Percentiles rank a stretch among this genome's conserved stretches.
Conservation (phyloP, 371 early-diverging fungal genomes). For the Mortierella sp. region DNA sequence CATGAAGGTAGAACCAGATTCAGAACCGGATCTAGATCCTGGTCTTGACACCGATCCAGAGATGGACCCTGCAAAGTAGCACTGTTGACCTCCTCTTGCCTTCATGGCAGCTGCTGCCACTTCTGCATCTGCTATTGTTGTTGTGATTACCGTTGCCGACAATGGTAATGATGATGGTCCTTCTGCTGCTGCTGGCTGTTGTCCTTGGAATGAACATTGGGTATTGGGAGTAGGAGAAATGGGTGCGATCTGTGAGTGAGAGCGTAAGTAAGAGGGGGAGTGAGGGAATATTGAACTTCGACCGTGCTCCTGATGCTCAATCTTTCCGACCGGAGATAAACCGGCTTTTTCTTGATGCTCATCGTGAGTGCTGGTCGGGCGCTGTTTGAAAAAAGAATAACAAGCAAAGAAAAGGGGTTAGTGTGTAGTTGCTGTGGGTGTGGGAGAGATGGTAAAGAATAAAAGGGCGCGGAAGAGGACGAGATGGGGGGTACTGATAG, state of each 20-base stretch:
- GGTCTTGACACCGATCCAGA: slow-evolving; percentile 29
- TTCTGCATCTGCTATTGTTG: neutral
- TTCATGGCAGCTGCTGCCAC: neutral
- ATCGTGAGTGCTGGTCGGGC: slow-evolving; percentile 21
- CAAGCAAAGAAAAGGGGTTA: neutral
- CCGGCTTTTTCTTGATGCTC: slow-evolving; percentile 14
- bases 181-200: neutral
- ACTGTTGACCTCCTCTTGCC: neutral
- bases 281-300: slow-evolving; percentile 7
- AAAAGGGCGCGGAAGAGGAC: neutral
- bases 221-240: neutral
- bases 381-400: slow-evolving; percentile 45
- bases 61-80: neutral
- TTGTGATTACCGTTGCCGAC: neutral
- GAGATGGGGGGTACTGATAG: neutral
- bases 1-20: slow-evolving; percentile 15
- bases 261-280: neutral
- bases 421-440: neutral
- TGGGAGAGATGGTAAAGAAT: neutral
- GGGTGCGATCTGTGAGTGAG: neutral
- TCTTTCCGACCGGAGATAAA: slow-evolving; percentile 3
- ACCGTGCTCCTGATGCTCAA: slow-evolving; percentile 10
- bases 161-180: neutral
- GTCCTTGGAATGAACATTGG: slow-evolving; percentile 16
- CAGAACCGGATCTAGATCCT: slow-evolving; percentile 31